Percentiles rank a stretch among this genome's conserved stretches.
Conservation (phyloP, 2,329 filamentous ascomycete genomes). For the Diaporthe capsici region DNA sequence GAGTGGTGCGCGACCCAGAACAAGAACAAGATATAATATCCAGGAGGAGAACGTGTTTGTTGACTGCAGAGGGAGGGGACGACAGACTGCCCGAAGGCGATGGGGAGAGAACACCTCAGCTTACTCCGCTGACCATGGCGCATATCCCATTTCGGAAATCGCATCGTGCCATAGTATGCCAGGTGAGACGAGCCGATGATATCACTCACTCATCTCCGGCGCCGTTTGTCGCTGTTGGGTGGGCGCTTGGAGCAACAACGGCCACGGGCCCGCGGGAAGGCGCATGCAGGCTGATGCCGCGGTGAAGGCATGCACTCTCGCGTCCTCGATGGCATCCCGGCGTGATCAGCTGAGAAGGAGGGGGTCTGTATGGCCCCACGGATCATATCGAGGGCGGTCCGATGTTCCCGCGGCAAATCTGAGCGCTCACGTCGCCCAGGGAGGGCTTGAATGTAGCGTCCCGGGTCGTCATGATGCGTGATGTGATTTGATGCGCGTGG, state of each 20-base stretch:
- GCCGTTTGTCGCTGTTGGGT: neutral
- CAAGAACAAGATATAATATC: neutral
- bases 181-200: slow-evolving; percentile 30
- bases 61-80: neutral
- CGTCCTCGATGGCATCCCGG: slow-evolving; percentile 15
- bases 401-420: slow-evolving; percentile 25
- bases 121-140: neutral
- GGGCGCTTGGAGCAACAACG: neutral
- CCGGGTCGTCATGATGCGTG: slow-evolving; percentile 4
- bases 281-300: slow-evolving; percentile 14
- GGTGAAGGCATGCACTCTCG: neutral
- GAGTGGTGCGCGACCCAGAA: slow-evolving; percentile 2
- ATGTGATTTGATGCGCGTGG: slow-evolving; percentile 1
- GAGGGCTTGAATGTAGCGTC: slow-evolving; percentile 14
- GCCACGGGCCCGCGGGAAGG: neutral
- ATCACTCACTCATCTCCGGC: slow-evolving; percentile 1
- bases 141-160: neutral
- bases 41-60: neutral
- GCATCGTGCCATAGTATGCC: neutral
- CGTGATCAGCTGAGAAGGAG: slow-evolving; percentile 2
- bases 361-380: neutral
- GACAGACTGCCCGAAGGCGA: neutral
- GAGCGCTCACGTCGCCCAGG: slow-evolving; percentile 18
- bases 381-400: slow-evolving; percentile 26
- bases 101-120: neutral